A percentile compares a stretch with the other conserved stretches of the same genome.
phyloP scores from a whole-genome alignment of 805 yeast species.

The Candida lessepsii region DNA sequence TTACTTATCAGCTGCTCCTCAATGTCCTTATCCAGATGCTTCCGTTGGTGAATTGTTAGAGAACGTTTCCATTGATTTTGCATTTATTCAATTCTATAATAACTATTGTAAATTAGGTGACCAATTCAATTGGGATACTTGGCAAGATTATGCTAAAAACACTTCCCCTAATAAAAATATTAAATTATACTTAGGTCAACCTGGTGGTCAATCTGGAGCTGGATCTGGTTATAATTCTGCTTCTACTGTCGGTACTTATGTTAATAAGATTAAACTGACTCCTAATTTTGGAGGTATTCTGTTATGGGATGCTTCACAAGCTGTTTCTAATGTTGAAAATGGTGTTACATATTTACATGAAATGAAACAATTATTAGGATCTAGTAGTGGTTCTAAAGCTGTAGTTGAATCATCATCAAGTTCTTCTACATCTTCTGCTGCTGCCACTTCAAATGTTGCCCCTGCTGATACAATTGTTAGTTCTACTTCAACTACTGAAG shows the following conservation, averaged over 20 bases:
- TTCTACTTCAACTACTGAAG: neutral
- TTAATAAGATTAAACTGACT: constrained; percentile 18
- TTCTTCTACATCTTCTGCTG: constrained; percentile 2
- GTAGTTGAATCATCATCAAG: constrained; percentile 1
- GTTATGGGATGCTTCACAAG: constrained; percentile 82
- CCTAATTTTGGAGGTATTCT: constrained; percentile 63
- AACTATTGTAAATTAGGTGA: constrained; percentile 30
- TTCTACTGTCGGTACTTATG: constrained; percentile 19
- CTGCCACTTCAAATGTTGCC: neutral
- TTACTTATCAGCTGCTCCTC: constrained; percentile 39
- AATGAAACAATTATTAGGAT: constrained; percentile 40
- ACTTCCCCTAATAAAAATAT: constrained; percentile 31
- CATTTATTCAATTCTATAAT: constrained; percentile 41
- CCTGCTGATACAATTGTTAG: too few relatives aligned
- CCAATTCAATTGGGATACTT: constrained; percentile 35
- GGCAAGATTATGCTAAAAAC: constrained; percentile 31
- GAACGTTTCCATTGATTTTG: constrained; percentile 29
- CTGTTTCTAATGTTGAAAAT: constrained; percentile 25
- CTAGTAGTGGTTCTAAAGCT: neutral
- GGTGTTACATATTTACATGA: constrained; percentile 29
- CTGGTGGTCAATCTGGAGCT: constrained; percentile 33
- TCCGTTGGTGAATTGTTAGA: constrained; percentile 32
- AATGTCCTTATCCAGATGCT: constrained; percentile 40
- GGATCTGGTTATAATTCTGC: constrained; percentile 32
- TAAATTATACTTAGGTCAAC: constrained; percentile 35